These are phyloP conservation scores for Paraphaeosphaeria minitans DNA, from an alignment of 2,329 filamentous ascomycete species.

Conservation along the genomic window DNA sequence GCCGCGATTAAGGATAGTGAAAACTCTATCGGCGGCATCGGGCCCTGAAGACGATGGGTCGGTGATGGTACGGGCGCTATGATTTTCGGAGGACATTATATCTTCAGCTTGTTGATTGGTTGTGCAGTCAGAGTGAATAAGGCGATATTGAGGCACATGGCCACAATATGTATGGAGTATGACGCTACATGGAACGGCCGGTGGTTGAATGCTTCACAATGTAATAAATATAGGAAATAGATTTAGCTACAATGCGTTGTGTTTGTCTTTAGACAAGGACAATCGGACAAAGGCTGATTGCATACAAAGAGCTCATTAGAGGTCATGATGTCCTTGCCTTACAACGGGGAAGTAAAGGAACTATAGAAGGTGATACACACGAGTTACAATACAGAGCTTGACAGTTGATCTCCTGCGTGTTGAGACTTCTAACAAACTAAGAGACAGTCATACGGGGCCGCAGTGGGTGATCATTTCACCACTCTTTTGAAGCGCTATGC, in stretches of 20 bases:
- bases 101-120: background rate
- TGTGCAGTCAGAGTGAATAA: background rate
- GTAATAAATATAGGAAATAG: conserved; percentile 20
- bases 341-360: background rate
- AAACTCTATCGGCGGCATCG: conserved; percentile 17
- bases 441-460: too few relatives aligned
- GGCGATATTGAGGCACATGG: background rate
- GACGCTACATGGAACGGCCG: background rate
- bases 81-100: background rate
- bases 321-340: background rate
- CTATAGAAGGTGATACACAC: too few relatives aligned
- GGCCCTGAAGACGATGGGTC: background rate
- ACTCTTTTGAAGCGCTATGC: background rate
- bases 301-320: conserved; percentile 15
- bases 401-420: too few relatives aligned
- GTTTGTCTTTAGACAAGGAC: background rate
- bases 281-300: background rate
- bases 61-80: background rate
- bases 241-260: conserved; percentile 3
- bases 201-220: conserved; percentile 10
- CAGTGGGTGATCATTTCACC: too few relatives aligned
- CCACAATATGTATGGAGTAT: background rate
- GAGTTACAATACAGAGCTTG: too few relatives aligned
- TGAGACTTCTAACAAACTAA: too few relatives aligned
- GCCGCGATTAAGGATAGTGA: conserved; percentile 27